These are phyloP conservation scores for Suillus brevipes DNA, from an alignment of 768 basidiomycete genomes.

Conservation along the genomic window DNA sequence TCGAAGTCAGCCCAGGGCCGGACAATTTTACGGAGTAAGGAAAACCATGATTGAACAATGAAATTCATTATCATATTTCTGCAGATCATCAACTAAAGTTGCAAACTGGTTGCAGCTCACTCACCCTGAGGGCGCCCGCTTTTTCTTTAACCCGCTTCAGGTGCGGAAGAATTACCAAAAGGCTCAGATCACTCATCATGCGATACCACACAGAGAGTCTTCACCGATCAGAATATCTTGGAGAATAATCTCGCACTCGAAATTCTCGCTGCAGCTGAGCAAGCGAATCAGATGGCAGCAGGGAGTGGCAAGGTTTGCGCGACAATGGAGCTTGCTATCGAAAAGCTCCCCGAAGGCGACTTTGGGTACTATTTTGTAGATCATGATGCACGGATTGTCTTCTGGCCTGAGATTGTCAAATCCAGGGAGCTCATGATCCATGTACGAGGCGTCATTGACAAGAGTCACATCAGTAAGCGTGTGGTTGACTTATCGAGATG, in stretches of 20 bases:
- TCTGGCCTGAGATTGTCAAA: slow-evolving; percentile 43
- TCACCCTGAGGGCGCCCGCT: slow-evolving; percentile 58
- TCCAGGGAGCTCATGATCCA: slow-evolving; percentile 32
- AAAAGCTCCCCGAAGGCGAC: not conserved
- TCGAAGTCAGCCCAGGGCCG: not conserved
- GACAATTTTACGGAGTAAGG: not conserved
- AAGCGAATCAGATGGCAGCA: not conserved
- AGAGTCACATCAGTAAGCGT: slow-evolving; percentile 13
- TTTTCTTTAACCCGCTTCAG: slow-evolving; percentile 46
- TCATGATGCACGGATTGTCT: slow-evolving; percentile 42
- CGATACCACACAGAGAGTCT: slow-evolving; percentile 36
- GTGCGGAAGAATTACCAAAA: slow-evolving; percentile 26
- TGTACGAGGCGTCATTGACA: slow-evolving; percentile 26
- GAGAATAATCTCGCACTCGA: not conserved
- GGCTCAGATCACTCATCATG: not conserved
- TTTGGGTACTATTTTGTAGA: slow-evolving; percentile 47
- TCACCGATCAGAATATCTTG: slow-evolving; percentile 31
- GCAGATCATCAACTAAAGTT: not conserved
- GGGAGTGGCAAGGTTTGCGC: not conserved
- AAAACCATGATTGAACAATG: not conserved
- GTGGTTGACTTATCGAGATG: not conserved
- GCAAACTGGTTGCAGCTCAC: slow-evolving; percentile 11
- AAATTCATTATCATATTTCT: not conserved
- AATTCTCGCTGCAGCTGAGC: not conserved
- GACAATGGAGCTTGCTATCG: slow-evolving; percentile 1